These are phyloP conservation scores for Ophiostoma angusticollis DNA, from an alignment of 2,329 filamentous ascomycete genomes.

Conservation along the genomic window DNA sequence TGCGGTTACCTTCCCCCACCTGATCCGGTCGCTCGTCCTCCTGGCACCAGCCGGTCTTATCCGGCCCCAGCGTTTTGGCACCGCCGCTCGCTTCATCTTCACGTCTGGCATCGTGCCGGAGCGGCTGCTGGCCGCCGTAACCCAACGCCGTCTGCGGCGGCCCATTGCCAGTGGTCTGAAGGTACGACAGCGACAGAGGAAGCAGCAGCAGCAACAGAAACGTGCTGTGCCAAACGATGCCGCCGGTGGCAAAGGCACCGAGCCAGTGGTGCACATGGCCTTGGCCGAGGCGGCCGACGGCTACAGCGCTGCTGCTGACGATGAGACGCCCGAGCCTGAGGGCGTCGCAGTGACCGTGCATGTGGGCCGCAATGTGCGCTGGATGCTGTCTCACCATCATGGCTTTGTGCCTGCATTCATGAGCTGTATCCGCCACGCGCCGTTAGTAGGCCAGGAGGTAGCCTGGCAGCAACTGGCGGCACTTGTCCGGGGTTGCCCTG, in stretches of 20 bases:
- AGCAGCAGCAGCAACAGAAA: constrained; percentile 2
- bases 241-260: not conserved
- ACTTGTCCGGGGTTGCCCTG: constrained; percentile 15
- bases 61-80: constrained; percentile 38
- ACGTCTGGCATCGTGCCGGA: constrained; percentile 42
- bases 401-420: constrained; percentile 50
- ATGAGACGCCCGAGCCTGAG: constrained; percentile 13
- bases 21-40: constrained; percentile 59
- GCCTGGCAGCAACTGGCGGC: constrained; percentile 35
- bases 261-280: constrained; percentile 26
- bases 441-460: constrained; percentile 38
- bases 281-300: constrained; percentile 28
- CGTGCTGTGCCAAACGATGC: not conserved
- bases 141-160: constrained; percentile 33
- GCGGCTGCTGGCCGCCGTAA: constrained; percentile 34
- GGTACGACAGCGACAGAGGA: constrained; percentile 7
- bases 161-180: constrained; percentile 33
- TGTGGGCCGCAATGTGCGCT: constrained; percentile 40
- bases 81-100: constrained; percentile 37
- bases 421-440: constrained; percentile 41
- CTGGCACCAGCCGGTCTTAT: constrained; percentile 72
- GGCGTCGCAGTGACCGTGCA: constrained; percentile 27
- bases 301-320: constrained; percentile 12
- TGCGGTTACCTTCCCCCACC: constrained; percentile 55
- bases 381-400: constrained; percentile 42